These are phyloP conservation scores for Podila horticola DNA, from an alignment of 192 early-diverging fungal genomes.

Conservation along the genomic window DNA sequence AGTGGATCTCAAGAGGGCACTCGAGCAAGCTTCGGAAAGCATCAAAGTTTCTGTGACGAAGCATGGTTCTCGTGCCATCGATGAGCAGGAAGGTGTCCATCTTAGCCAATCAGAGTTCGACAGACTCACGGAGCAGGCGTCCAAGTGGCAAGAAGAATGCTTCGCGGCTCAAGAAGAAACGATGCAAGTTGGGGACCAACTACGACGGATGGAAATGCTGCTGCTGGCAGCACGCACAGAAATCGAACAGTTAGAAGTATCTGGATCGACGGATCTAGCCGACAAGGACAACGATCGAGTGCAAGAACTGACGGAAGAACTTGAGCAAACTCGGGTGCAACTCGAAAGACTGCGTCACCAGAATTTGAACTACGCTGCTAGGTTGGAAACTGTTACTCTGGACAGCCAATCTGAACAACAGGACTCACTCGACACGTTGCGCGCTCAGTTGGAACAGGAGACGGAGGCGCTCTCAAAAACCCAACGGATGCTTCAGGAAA, in stretches of 20 bases:
- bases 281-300: not conserved
- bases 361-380: not conserved
- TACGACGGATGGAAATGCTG: constrained; percentile 13
- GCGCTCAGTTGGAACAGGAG: not conserved
- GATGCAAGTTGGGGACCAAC: constrained; percentile 13
- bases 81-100: not conserved
- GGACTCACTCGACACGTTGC: not conserved
- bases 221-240: constrained; percentile 26
- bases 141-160: constrained; percentile 27
- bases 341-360: constrained; percentile 16
- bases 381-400: not conserved
- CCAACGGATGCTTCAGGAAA: not conserved
- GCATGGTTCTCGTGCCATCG: not conserved
- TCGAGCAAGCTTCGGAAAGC: constrained; percentile 1
- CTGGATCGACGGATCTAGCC: not conserved
- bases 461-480: not conserved
- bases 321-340: not conserved
- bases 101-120: constrained; percentile 1
- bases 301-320: not conserved
- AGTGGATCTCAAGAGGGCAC: not conserved
- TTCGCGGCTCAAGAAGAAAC: constrained; percentile 33
- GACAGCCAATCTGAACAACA: not conserved
- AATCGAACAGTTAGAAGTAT: constrained; percentile 12
- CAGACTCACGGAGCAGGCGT: constrained; percentile 1
- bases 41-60: not conserved